Evolutionary conservation across 108 stramenopile species (phyloP), one percentile per base, ranked within the genome.

Genomic region (Cyclotella cryptica): DNA sequence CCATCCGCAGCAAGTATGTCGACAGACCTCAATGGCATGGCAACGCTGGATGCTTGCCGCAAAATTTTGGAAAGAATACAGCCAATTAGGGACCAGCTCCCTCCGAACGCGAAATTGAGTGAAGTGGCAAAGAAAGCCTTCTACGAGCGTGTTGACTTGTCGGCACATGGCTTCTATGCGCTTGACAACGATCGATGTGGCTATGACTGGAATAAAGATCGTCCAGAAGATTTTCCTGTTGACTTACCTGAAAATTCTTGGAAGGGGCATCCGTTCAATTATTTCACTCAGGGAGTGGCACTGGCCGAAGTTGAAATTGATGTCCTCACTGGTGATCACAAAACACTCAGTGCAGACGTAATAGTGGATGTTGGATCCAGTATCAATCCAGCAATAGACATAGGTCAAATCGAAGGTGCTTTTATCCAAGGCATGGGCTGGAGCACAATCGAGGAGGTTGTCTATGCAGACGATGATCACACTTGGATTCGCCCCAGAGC

Each of bases 381-480:
- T 66, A 95, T 98, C 84, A 98, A 98, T 75, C 98, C 98, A 10
- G 88, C 92, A 10, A 96, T 98, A 66, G 98, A 98, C 75, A 93
- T 98, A 66, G 98, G 98, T 35, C 98, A 98, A 70, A 96, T 98
- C 55, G 98, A 98, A 72, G 98, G 98, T 19, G 98, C 97, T 10
- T 98, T 98, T 69, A 85, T 95, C 5, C 97, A 97, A 82, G 98
- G 98, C 40, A 95, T 93, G 90, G 98, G 98, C 11, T 98, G 98
- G 98, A 78, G 87, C 60, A 98, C 98, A 51, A 96, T 94, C 40
- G 98, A 98, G 83, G 98, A 98, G 78, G 76, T 96, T 10, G 83
- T 90, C 19, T 93, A 92, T 77, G 93, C 91, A 28, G 97, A 96
- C 66, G 89, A 93, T 53, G 95, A 98, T 73, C 98, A 98, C 74